Percentiles rank a stretch among this genome's conserved stretches.
phyloP scores from a whole-genome alignment of 1,284 basidiomycete species.

The Fomitiporia mediterranea region DNA sequence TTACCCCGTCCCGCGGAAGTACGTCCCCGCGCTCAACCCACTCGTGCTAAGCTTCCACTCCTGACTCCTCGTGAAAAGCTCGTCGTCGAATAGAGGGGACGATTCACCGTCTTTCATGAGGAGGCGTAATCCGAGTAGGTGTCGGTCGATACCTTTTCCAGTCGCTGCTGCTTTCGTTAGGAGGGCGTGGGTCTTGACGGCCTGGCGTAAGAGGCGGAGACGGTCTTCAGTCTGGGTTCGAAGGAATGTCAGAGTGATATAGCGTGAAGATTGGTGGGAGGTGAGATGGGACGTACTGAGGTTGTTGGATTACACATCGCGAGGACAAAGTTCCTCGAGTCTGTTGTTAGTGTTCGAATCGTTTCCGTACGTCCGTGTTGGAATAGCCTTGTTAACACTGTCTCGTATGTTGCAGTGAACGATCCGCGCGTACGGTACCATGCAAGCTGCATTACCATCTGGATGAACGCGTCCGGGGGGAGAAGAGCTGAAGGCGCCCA shows the following conservation, averaged over 20 bases:
- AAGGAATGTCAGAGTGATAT: background rate
- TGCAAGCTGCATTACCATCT: conserved; percentile 92
- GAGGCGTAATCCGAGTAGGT: conserved; percentile 82
- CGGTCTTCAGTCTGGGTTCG: conserved; percentile 38
- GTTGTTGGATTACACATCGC: conserved; percentile 59
- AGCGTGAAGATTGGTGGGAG: too few species aligned
- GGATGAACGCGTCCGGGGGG: conserved; percentile 87
- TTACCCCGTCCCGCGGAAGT: conserved; percentile 88
- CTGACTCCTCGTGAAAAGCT: conserved; percentile 72
- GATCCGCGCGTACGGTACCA: conserved; percentile 78
- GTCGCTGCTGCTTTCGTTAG: conserved; percentile 79
- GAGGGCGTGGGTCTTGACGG: conserved; percentile 69
- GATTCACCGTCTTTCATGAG: conserved; percentile 50
- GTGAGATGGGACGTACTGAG: conserved; percentile 45
- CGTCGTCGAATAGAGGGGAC: conserved; percentile 68
- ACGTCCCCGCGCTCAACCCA: conserved; percentile 80
- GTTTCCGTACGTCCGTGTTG: conserved; percentile 91
- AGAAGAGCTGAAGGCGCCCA: conserved; percentile 63
- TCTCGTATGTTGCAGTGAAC: conserved; percentile 93
- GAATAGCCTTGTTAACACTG: conserved; percentile 89
- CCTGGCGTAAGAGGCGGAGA: conserved; percentile 56
- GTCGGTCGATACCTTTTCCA: conserved; percentile 88
- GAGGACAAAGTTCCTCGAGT: conserved; percentile 78
- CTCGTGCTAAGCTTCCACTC: conserved; percentile 93
- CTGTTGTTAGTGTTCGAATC: conserved; percentile 74